Evolutionary conservation across 169 alveolate genomes (phyloP).

Genomic region (Cryptosporidium muris): DNA sequence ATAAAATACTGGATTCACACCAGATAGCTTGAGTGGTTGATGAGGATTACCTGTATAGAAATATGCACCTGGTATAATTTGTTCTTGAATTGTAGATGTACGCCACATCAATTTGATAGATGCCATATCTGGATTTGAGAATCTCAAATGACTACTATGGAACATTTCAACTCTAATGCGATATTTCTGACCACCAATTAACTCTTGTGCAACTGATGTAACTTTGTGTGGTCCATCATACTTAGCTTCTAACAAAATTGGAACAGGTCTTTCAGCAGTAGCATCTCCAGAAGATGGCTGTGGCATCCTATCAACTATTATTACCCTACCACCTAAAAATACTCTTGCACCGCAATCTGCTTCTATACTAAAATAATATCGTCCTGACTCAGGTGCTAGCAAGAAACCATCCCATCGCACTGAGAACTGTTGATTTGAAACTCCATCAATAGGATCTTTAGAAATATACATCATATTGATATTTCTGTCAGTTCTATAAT

Average conservation of each 20-base stretch:
- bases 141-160: conserved; percentile 84
- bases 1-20: conserved; percentile 83
- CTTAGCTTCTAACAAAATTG: conserved; percentile 74
- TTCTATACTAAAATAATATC: conserved; percentile 78
- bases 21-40: conserved; percentile 80
- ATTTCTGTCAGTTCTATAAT: conserved; percentile 80
- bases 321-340: conserved; percentile 84
- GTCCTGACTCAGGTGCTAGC: conserved; percentile 82
- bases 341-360: conserved; percentile 88
- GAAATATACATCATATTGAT: conserved; percentile 82
- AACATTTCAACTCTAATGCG: conserved; percentile 82
- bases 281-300: conserved; percentile 79
- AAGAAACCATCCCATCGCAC: conserved; percentile 87
- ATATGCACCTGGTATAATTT: conserved; percentile 80
- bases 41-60: conserved; percentile 83
- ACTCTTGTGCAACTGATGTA: conserved; percentile 81
- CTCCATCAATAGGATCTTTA: conserved; percentile 83
- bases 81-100: conserved; percentile 78
- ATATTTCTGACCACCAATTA: conserved; percentile 85
- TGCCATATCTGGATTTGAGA: conserved; percentile 76
- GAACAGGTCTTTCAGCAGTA: conserved; percentile 73
- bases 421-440: conserved; percentile 84
- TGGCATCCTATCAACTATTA: conserved; percentile 85
- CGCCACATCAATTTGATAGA: conserved; percentile 82
- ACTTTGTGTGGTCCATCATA: conserved; percentile 72